Base-by-base conservation (phyloP, 495 filamentous ascomycete species). In the Astrocystis sublimbata region DNA sequence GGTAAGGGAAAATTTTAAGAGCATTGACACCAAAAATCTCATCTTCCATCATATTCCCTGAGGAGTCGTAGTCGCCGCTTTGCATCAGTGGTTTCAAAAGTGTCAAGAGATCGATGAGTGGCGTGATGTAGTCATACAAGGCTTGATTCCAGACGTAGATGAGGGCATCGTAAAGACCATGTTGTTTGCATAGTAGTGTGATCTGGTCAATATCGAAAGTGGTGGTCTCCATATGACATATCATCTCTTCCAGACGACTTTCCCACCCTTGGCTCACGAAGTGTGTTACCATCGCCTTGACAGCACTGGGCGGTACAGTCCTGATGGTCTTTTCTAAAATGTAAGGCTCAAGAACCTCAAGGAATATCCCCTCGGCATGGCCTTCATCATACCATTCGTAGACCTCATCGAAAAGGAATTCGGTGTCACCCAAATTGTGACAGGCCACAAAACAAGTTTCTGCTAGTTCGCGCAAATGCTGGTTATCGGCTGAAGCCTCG, bases 81-180 rank as follows among this genome's bases (percentile, higher is more conserved):
- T 84, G 78, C 52, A 81, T 75, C 24, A 87, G 60, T 19, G 85
- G 83, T 64, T 86, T 79, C 54, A 96, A 79, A 3, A 96, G 75
- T n/a, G 82, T 72, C 43, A 98, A 74, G 12, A 98, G 83, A 63
- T 97, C 92, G 68, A 92, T 86, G 38, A 98, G 76, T 15, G 93
- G 93, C 0, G 93, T 93, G 57, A 97, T 89, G 66, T 93, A 96
- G 75, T 98, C 94, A 65, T 77, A 78, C 26, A 98, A 75, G 35
- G 90, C 92, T 72, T 91, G 89, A 54, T 94, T 97, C 93, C 94
- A 98, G 60, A 98, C 90, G 73, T 98, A 98, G 51, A 97, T 90
- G 65, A 96, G 85, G 10, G 96, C 94, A 78, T 98, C 96, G 67
- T 96, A 98, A 6, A 98, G 85, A 54, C 89, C 84, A 67, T 97